Evolutionary conservation across 225 moss, liverwort and hornwort species (phyloP).

Genomic region (Bryoerythrophyllum caledonicum): DNA sequence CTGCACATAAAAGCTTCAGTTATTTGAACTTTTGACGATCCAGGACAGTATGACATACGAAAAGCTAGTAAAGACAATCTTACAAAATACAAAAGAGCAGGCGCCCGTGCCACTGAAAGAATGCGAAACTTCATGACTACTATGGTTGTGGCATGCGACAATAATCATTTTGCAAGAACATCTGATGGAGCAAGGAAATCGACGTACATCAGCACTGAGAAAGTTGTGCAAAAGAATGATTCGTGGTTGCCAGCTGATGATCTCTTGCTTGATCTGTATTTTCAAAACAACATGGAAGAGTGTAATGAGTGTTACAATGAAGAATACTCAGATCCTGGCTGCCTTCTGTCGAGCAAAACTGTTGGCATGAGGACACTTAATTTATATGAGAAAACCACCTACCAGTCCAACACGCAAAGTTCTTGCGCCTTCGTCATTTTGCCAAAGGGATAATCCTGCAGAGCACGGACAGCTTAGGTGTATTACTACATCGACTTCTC

Average conservation of each 20-base stretch:
- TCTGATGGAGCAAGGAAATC: constrained; percentile 23
- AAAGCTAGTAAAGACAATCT: background rate
- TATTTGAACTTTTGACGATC: background rate
- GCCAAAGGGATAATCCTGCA: constrained; percentile 57
- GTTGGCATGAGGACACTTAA: constrained; percentile 12
- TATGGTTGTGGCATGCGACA: background rate
- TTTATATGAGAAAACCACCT: constrained; percentile 24
- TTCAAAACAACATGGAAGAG: background rate
- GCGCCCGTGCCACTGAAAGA: constrained; percentile 2
- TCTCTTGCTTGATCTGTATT: constrained; percentile 65
- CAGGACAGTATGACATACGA: constrained; percentile 14
- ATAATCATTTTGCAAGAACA: too few relatives aligned
- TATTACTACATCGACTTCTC: background rate
- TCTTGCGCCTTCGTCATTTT: constrained; percentile 62
- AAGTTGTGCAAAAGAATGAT: constrained; percentile 68
- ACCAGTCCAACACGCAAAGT: constrained; percentile 66
- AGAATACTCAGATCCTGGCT: background rate
- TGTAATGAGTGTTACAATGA: background rate
- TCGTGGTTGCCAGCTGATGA: constrained; percentile 73
- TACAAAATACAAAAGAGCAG: background rate
- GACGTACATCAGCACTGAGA: constrained; percentile 52
- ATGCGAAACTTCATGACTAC: constrained; percentile 5
- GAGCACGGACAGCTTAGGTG: background rate
- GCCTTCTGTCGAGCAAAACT: constrained; percentile 12
- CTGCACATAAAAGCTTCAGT: constrained; percentile 28